phyloP scores from a whole-genome alignment of 352 stramenopile genomes.

The Globisporangium acanthophoron region DNA sequence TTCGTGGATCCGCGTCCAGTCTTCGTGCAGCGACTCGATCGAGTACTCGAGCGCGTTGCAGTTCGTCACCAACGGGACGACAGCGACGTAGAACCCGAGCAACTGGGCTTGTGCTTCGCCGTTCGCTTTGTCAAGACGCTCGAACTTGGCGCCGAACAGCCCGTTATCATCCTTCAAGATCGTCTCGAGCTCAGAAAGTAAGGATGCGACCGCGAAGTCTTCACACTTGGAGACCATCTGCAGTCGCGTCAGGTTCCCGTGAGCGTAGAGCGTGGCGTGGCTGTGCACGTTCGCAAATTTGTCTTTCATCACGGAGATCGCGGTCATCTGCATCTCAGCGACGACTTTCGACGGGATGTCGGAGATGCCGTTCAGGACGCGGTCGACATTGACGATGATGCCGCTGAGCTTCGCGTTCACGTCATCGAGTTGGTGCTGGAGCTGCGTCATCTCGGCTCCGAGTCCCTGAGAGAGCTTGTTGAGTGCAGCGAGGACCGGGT shows the following conservation, averaged over 20 bases:
- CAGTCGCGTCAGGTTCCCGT: slow-evolving; percentile 23
- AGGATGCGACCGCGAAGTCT: slow-evolving; percentile 31
- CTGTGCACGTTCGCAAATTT: slow-evolving; percentile 32
- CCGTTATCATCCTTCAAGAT: slow-evolving; percentile 34
- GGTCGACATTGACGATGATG: slow-evolving; percentile 32
- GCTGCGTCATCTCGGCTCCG: slow-evolving; percentile 19
- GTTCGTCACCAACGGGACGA: slow-evolving; percentile 35
- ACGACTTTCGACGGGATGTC: slow-evolving; percentile 33
- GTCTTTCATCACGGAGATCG: slow-evolving; percentile 42
- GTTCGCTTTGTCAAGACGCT: slow-evolving; percentile 18
- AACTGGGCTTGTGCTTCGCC: slow-evolving; percentile 24
- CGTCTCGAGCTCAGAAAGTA: slow-evolving; percentile 43
- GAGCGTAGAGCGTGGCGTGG: slow-evolving; percentile 24
- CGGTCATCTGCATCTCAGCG: slow-evolving; percentile 41
- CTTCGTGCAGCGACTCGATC: slow-evolving; percentile 25
- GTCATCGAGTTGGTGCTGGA: slow-evolving; percentile 19
- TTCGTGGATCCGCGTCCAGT: slow-evolving; percentile 21
- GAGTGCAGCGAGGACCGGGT: slow-evolving; percentile 28
- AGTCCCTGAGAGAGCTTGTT: slow-evolving; percentile 23
- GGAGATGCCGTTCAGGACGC: slow-evolving; percentile 28
- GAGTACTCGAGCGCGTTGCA: slow-evolving; percentile 52
- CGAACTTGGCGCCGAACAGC: slow-evolving; percentile 29
- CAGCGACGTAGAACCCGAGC: slow-evolving; percentile 40
- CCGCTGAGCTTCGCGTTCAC: slow-evolving; percentile 20
- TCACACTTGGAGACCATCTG: slow-evolving; percentile 49